Evolutionary conservation across 345 rosid genomes (phyloP).

Genomic region (Capsella bursapastoris): DNA sequence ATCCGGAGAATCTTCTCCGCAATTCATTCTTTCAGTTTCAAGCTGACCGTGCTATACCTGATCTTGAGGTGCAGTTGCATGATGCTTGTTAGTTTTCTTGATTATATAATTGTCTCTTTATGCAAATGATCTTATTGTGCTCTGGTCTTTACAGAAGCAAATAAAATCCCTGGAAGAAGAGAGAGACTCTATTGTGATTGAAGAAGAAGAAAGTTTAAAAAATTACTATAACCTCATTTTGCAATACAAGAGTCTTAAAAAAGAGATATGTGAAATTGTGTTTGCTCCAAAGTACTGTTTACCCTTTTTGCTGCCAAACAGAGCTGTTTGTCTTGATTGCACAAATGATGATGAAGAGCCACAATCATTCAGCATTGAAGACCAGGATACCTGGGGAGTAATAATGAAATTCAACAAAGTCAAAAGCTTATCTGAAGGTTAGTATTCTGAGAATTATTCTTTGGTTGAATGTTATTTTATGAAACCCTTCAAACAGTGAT

Average conservation of each 20-base stretch:
- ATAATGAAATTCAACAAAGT: slow-evolving; percentile 73
- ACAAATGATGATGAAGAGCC: slow-evolving; percentile 56
- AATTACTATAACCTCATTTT: slow-evolving; percentile 78
- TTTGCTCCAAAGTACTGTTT: slow-evolving; percentile 83
- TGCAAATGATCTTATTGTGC: slow-evolving; percentile 27
- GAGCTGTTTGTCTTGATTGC: slow-evolving; percentile 71
- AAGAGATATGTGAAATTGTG: slow-evolving; percentile 76
- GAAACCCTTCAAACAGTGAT: slow-evolving; percentile 5
- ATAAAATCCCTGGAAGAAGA: slow-evolving; percentile 76
- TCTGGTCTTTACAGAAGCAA: slow-evolving; percentile 68
- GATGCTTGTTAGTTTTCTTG: slow-evolving; percentile 11
- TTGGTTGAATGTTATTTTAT: slow-evolving; percentile 1
- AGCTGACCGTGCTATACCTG: slow-evolving; percentile 92
- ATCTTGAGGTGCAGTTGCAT: slow-evolving; percentile 66
- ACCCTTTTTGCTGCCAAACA: slow-evolving; percentile 82
- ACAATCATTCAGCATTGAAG: slow-evolving; percentile 70
- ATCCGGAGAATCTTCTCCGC: slow-evolving; percentile 95
- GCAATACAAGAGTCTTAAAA: slow-evolving; percentile 74
- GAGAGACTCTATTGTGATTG: slow-evolving; percentile 84
- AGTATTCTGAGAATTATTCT: slow-evolving; percentile 30
- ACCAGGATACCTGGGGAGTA: slow-evolving; percentile 83
- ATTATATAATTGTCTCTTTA: not conserved
- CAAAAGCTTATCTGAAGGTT: slow-evolving; percentile 71
- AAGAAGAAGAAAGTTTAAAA: slow-evolving; percentile 90
- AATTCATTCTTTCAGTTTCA: slow-evolving; percentile 98